Percentiles rank a stretch among this genome's conserved stretches.
phyloP scores from a whole-genome alignment of 1,284 basidiomycete genomes.

The Wallemia ichthyophaga region DNA sequence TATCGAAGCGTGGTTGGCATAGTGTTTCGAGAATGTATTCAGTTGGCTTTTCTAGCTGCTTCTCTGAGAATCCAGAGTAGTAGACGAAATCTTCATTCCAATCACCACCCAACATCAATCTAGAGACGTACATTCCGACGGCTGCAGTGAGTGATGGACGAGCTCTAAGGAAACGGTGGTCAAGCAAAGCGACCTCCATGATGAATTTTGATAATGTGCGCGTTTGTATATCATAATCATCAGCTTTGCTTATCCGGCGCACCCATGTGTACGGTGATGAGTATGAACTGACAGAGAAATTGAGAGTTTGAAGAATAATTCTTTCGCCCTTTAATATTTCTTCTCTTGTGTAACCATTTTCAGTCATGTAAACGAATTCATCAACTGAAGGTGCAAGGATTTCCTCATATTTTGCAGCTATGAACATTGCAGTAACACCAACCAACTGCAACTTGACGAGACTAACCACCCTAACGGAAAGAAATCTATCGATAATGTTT shows the following conservation, averaged over 20 bases:
- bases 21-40: constrained; percentile 60
- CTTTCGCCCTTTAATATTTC: constrained; percentile 95
- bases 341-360: constrained; percentile 68
- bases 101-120: constrained; percentile 64
- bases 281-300: constrained; percentile 85
- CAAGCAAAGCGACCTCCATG: constrained; percentile 81
- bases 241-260: constrained; percentile 89
- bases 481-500: constrained; percentile 33
- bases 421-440: constrained; percentile 32
- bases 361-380: constrained; percentile 92
- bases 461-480: constrained; percentile 28
- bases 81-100: constrained; percentile 82
- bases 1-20: constrained; percentile 43
- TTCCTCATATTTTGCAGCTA: constrained; percentile 33
- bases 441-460: constrained; percentile 32
- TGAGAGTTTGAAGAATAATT: constrained; percentile 69
- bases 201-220: constrained; percentile 90
- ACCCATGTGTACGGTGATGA: constrained; percentile 99
- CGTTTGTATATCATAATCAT: constrained; percentile 95
- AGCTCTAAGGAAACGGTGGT: constrained; percentile 70
- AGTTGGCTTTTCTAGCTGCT: constrained; percentile 58
- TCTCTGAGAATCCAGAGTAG: constrained; percentile 75
- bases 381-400: constrained; percentile 25
- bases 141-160: constrained; percentile 90
- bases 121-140: constrained; percentile 83